A percentile compares a stretch with the other conserved stretches of the same genome.
phyloP scores from a whole-genome alignment of 768 basidiomycete genomes.

The Omphalotus guepiniiformis region DNA sequence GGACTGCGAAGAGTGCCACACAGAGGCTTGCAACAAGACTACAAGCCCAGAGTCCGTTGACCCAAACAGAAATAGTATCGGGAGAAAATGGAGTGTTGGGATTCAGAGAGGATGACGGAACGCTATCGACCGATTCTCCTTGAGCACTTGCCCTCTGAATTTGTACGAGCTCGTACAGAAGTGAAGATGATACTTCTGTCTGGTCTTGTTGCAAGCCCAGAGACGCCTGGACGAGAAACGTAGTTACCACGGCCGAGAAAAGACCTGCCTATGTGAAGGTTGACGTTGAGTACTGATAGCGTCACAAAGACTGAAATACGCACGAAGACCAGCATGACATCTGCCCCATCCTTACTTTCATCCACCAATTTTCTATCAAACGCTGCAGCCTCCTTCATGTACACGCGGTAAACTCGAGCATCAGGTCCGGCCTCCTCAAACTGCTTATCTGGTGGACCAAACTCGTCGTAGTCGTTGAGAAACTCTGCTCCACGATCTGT shows the following conservation, averaged over 20 bases:
- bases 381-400: too few species aligned
- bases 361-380: too few species aligned
- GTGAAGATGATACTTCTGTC: neutral
- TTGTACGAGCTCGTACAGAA: conserved; percentile 1
- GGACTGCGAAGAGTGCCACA: neutral
- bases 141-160: conserved; percentile 5
- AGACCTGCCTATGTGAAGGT: conserved; percentile 17
- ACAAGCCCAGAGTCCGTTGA: conserved; percentile 8
- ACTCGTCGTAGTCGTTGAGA: too few species aligned
- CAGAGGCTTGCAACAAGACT: conserved; percentile 5
- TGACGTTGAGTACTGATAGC: too few species aligned
- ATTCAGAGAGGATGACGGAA: neutral
- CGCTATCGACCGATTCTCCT: neutral
- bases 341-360: too few species aligned
- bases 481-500: too few species aligned
- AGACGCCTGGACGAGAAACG: conserved; percentile 4
- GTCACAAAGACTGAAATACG: too few species aligned
- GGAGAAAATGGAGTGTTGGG: neutral
- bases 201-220: neutral
- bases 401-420: too few species aligned
- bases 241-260: conserved; percentile 10
- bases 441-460: too few species aligned
- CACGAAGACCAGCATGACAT: too few species aligned
- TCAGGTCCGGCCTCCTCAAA: too few species aligned
- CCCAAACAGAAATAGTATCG: neutral